A percentile compares a stretch with the other conserved stretches of the same genome.
Conservation (phyloP, 768 basidiomycete genomes). For the Pleurotus pulmonarius region DNA sequence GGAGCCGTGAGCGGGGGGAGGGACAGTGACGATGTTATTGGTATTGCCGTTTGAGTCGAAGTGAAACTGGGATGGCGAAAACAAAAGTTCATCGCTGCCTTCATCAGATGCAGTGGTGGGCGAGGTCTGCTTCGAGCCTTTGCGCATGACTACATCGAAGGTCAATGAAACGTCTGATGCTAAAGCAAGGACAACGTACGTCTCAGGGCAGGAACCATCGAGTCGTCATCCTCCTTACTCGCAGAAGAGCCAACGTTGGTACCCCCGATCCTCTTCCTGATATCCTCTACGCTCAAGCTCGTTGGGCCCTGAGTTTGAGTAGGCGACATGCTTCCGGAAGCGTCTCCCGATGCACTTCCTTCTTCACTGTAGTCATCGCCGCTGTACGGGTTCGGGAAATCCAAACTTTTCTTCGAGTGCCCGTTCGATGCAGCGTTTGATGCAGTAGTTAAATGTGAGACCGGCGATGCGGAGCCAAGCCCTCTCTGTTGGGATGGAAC, state of each 20-base stretch:
- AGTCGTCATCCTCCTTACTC: constrained; percentile 36
- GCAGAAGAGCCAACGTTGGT: constrained; percentile 14
- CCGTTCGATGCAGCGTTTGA: constrained; percentile 1
- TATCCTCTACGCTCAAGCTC: constrained; percentile 58
- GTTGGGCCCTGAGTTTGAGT: constrained; percentile 37
- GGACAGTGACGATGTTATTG: background rate
- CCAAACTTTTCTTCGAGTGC: background rate
- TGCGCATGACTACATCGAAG: constrained; percentile 64
- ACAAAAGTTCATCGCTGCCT: constrained; percentile 6
- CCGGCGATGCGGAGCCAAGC: background rate
- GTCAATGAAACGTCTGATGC: background rate
- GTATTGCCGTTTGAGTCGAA: constrained; percentile 4
- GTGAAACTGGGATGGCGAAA: background rate
- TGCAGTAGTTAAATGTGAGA: background rate
- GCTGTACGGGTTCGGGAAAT: background rate
- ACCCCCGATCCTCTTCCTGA: constrained; percentile 34
- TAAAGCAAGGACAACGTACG: constrained; percentile 37
- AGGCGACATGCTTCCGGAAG: constrained; percentile 24
- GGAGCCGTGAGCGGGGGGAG: constrained; percentile 15
- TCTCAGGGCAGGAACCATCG: constrained; percentile 65
- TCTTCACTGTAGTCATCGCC: constrained; percentile 8
- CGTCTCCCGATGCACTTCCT: constrained; percentile 13
- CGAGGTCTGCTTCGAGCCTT: constrained; percentile 26
- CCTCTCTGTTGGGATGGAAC: background rate
- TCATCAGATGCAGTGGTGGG: constrained; percentile 7